Evolutionary conservation across 805 yeast genomes (phyloP).

Genomic region (Yueomyces sp.): DNA sequence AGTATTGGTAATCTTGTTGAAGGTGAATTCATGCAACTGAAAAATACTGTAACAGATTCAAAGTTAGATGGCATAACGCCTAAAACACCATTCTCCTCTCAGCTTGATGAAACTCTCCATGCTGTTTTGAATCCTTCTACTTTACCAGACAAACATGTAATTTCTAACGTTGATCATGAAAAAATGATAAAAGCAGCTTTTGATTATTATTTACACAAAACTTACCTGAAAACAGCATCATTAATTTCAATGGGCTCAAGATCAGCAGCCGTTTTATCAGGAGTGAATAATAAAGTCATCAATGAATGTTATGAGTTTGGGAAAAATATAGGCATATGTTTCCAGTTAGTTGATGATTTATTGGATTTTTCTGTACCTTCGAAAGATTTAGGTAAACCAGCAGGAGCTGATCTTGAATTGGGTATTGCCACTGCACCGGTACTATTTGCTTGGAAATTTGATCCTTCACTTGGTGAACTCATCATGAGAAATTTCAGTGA

Average conservation of each 20-base stretch:
- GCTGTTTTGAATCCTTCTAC: constrained; percentile 30
- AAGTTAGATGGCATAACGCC: constrained; percentile 25
- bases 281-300: constrained; percentile 60
- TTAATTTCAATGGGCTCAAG: constrained; percentile 87
- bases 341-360: constrained; percentile 94
- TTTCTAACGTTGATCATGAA: constrained; percentile 34
- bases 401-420: constrained; percentile 85
- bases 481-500: constrained; percentile 71
- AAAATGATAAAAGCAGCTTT: constrained; percentile 77
- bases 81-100: constrained; percentile 28
- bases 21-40: constrained; percentile 98
- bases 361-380: constrained; percentile 87
- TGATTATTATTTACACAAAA: constrained; percentile 88
- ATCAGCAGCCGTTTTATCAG: constrained; percentile 86
- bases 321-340: constrained; percentile 83
- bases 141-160: constrained; percentile 5
- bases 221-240: constrained; percentile 89
- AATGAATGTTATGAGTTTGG: constrained; percentile 88
- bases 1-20: constrained; percentile 94
- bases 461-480: constrained; percentile 71
- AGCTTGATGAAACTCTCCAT: constrained; percentile 50
- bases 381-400: constrained; percentile 80
- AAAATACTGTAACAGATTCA: constrained; percentile 67
- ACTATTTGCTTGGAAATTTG: constrained; percentile 82
- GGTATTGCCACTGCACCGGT: constrained; percentile 98